These are phyloP conservation scores for Hyphodiscus hymeniophilus DNA, from an alignment of 495 filamentous ascomycete species.

Conservation along the genomic window DNA sequence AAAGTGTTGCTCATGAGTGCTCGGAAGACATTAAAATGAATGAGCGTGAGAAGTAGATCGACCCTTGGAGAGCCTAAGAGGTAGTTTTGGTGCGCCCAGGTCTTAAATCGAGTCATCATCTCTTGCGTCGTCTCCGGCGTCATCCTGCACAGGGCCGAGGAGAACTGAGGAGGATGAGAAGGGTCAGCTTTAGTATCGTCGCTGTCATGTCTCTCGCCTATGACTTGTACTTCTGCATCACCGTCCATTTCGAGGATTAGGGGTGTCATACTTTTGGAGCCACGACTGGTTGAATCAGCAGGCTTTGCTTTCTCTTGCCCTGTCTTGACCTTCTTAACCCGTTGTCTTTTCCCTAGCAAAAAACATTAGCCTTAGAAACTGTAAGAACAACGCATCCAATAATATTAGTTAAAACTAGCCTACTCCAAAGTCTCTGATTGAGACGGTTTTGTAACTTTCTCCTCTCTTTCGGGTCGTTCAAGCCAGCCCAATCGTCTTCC, in stretches of 20 bases:
- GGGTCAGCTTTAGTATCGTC: too few species aligned
- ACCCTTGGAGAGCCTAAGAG: constrained; percentile 14
- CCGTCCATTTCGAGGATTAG: not conserved
- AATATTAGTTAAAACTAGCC: not conserved
- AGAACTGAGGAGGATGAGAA: not conserved
- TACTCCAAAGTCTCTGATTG: constrained; percentile 24
- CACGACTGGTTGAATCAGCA: too few species aligned
- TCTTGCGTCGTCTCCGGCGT: not conserved
- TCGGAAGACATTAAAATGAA: constrained; percentile 23
- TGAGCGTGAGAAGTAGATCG: constrained; percentile 24
- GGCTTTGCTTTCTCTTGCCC: too few species aligned
- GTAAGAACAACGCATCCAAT: too few species aligned
- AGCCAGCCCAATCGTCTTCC: constrained; percentile 26
- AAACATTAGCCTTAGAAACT: not conserved
- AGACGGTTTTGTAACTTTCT: constrained; percentile 24
- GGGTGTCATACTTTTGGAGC: not conserved
- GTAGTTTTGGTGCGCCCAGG: not conserved
- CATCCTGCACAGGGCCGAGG: not conserved
- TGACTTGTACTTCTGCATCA: not conserved
- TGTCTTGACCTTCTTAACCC: too few species aligned
- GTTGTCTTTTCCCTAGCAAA: too few species aligned
- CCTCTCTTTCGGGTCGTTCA: constrained; percentile 20
- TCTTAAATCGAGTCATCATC: constrained; percentile 1
- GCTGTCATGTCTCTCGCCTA: too few species aligned
- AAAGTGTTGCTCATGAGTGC: constrained; percentile 21